These are phyloP conservation scores for Davidsoniella virescens DNA, from an alignment of 2,329 filamentous ascomycete species.

Conservation along the genomic window DNA sequence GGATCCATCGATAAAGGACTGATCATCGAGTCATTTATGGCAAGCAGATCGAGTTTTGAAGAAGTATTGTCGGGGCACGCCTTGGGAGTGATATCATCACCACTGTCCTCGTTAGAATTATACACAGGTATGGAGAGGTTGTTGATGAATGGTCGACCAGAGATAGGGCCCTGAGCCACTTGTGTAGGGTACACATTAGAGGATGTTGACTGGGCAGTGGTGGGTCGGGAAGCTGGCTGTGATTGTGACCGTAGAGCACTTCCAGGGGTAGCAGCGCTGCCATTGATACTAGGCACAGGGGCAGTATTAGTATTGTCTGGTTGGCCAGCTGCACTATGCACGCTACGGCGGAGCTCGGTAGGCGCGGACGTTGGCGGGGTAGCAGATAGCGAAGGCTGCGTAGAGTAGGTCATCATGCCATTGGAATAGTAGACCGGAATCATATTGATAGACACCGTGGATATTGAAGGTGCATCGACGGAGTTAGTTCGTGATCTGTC, in stretches of 20 bases:
- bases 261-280: slow-evolving; percentile 20
- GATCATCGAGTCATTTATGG: background rate
- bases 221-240: slow-evolving; percentile 41
- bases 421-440: background rate
- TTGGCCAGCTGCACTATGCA: slow-evolving; percentile 36
- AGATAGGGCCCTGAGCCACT: too few species aligned
- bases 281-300: background rate
- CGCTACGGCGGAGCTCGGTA: slow-evolving; percentile 38
- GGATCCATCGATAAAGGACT: background rate
- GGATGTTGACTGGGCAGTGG: slow-evolving; percentile 4
- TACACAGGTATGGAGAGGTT: slow-evolving; percentile 16
- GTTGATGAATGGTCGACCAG: too few species aligned
- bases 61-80: background rate
- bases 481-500: slow-evolving; percentile 45
- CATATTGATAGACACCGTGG: background rate
- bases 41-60: background rate
- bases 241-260: slow-evolving; percentile 48
- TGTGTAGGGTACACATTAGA: background rate
- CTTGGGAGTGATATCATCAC: background rate
- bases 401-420: background rate
- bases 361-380: background rate
- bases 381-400: background rate
- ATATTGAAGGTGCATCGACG: slow-evolving; percentile 44
- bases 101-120: background rate
- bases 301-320: slow-evolving; percentile 29